Base-by-base conservation (phyloP, 2,329 filamentous ascomycete genomes). In the Epichloe gansuensis region DNA sequence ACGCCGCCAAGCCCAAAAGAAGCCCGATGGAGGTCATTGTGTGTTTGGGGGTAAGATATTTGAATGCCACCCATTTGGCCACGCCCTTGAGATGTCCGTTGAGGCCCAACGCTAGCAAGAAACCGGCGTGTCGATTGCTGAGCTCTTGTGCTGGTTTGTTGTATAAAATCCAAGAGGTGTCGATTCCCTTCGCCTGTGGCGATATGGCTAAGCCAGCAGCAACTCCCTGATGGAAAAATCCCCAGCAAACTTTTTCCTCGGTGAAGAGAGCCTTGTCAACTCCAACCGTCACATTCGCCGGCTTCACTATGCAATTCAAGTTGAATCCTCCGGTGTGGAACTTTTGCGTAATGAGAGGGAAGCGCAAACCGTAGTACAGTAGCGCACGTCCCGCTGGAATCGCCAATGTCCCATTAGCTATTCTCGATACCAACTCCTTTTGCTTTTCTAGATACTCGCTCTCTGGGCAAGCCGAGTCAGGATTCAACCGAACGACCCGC, bases 21-120 rank as follows among this genome's bases (percentile, higher is more conserved):
- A 98, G 74, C 9, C 93, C 93, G 51, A 98, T 91, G 1, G 93
- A 97, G 25, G 93, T 97, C 93, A 98, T 98, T 27, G 90, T 95
- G 67, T 98, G 94, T 63, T 98, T 98, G 1, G 93, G 91, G 0
- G 93, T 98, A n/a, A 98, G 74, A 60, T 98, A 98, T 64, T 96
- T 97, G 77, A 97, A 98, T 8, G 90, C 91, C 43, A 98, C 85
- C 91, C 93, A 98, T 71, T 97, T 97, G 3, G 93, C 93, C 31
- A 98, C 79, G 7, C 82, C 85, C 59, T 88, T 93, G n/a, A 98
- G 73, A 68, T 98, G 94, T 0, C 93, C 94, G 60, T 96, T 96
- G 25, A 98, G 73, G 3, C 93, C 93, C 4, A 98, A 75, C 4
- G 89, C 93, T 0, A 98, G 75, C 43, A 98, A 71, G 57, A 98